Percentiles rank a stretch among this genome's conserved stretches.
These are phyloP conservation scores for Podosphaera aphanis DNA, from an alignment of 2,329 filamentous ascomycete species.

Conservation along the genomic window DNA sequence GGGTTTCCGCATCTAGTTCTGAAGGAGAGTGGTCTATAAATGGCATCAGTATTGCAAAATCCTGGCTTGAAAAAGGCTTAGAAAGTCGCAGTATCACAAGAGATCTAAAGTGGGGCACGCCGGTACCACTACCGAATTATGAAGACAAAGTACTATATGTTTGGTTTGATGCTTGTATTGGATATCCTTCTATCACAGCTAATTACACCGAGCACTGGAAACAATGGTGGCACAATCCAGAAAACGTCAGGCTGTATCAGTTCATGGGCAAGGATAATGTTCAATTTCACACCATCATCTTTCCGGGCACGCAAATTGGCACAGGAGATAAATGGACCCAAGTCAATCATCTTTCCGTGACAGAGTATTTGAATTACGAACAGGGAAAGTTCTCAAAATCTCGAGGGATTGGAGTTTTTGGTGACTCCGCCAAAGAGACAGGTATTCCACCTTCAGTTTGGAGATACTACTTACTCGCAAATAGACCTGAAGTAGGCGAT, in stretches of 20 bases:
- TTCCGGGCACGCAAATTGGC: constrained; percentile 68
- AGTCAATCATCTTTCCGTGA: constrained; percentile 70
- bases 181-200: constrained; percentile 85
- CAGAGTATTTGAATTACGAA: constrained; percentile 77
- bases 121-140: constrained; percentile 32
- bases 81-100: constrained; percentile 74
- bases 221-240: constrained; percentile 80
- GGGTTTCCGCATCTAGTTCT: constrained; percentile 49
- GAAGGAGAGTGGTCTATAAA: constrained; percentile 60
- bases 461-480: constrained; percentile 73
- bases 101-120: constrained; percentile 68
- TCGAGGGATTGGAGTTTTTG: constrained; percentile 72
- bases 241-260: constrained; percentile 73
- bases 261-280: constrained; percentile 86
- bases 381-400: constrained; percentile 86
- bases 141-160: constrained; percentile 73
- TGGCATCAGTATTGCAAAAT: constrained; percentile 51
- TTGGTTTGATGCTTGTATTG: constrained; percentile 69
- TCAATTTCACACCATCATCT: constrained; percentile 70
- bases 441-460: constrained; percentile 73
- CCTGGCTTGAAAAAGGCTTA: constrained; percentile 65
- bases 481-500: constrained; percentile 65
- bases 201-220: constrained; percentile 79
- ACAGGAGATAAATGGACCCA: constrained; percentile 72
- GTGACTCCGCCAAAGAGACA: constrained; percentile 69